These are phyloP conservation scores for Penicillium coffeae DNA, from an alignment of 495 filamentous ascomycete species.

Conservation along the genomic window DNA sequence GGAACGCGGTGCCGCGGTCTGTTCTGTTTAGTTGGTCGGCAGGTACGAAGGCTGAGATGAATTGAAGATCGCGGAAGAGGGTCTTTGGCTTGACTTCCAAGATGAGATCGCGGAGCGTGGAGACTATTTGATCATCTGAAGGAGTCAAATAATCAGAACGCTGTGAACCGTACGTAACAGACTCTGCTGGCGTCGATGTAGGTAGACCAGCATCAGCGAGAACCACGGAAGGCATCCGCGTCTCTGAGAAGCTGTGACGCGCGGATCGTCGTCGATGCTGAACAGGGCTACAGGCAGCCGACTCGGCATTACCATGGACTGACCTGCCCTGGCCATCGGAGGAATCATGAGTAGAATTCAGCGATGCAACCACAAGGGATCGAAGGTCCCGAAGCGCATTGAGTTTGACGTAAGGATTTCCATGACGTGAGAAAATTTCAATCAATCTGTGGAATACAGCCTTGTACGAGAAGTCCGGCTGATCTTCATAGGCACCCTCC, in stretches of 20 bases:
- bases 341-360: conserved; percentile 51
- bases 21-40: conserved; percentile 76
- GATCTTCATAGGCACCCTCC: conserved; percentile 1
- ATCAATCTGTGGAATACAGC: conserved; percentile 75
- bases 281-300: neutral
- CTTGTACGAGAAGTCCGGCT: conserved; percentile 60
- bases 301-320: conserved; percentile 1
- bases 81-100: conserved; percentile 78
- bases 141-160: conserved; percentile 37
- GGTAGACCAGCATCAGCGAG: conserved; percentile 18
- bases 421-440: conserved; percentile 83
- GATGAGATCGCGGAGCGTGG: conserved; percentile 75
- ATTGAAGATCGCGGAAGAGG: conserved; percentile 92
- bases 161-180: conserved; percentile 35
- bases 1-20: conserved; percentile 86
- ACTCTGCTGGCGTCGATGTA: conserved; percentile 29
- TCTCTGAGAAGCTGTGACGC: conserved; percentile 38
- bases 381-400: conserved; percentile 80
- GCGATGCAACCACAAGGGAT: conserved; percentile 71
- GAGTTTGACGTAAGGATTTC: conserved; percentile 83
- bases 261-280: conserved; percentile 16
- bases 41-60: conserved; percentile 89
- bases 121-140: conserved; percentile 62
- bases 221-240: conserved; percentile 7
- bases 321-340: conserved; percentile 13